Evolutionary conservation across 225 moss, liverwort and hornwort species (phyloP).

Genomic region (Pleurozium schreberi): DNA sequence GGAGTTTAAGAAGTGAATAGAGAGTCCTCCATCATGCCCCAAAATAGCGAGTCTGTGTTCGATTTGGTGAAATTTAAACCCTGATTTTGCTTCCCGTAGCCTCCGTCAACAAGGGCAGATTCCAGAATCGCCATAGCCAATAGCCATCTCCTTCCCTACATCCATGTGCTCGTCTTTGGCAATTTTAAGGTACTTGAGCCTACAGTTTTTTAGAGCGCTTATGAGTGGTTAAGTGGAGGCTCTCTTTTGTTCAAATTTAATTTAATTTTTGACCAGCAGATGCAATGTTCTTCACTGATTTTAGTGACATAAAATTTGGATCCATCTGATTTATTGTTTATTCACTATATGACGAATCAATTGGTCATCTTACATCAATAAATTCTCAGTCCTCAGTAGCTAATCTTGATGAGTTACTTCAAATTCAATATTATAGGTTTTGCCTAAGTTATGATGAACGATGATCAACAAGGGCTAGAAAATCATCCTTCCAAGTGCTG

Average conservation of each 20-base stretch:
- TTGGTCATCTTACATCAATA: neutral
- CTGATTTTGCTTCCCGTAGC: neutral
- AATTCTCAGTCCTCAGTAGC: neutral
- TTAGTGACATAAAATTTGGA: too few relatives aligned
- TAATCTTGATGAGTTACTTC: neutral
- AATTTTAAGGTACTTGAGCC: too few relatives aligned
- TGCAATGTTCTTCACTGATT: neutral
- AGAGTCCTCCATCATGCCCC: neutral
- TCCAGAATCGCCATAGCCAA: neutral
- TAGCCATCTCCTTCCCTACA: neutral
- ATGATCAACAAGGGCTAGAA: neutral
- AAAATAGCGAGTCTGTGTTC: neutral
- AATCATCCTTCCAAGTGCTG: neutral
- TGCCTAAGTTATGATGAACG: too few relatives aligned
- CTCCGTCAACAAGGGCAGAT: neutral
- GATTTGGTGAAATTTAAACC: neutral
- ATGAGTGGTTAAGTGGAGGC: neutral
- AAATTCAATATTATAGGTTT: neutral
- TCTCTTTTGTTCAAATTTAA: neutral
- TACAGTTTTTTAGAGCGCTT: neutral
- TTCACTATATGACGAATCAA: neutral
- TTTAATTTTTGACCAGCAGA: too few relatives aligned
- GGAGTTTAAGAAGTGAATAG: neutral
- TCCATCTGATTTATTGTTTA: neutral
- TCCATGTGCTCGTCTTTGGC: neutral